Evolutionary conservation across 2,329 filamentous ascomycete genomes (phyloP).

Genomic region (Diaporthe vaccinii): DNA sequence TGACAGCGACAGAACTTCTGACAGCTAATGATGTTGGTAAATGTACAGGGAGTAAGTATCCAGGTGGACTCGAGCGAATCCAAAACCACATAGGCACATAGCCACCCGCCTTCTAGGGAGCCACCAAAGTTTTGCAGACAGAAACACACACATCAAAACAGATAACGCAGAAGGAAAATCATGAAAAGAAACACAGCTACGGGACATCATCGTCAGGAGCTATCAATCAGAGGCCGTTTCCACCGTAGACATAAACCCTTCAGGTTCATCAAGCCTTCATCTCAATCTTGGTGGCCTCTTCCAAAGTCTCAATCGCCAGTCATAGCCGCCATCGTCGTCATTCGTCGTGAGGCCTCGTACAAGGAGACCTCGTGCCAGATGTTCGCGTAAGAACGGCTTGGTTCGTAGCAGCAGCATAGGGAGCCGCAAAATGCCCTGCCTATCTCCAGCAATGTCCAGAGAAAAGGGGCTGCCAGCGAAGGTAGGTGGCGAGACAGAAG

Average conservation of each 20-base stretch:
- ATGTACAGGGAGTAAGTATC: slow-evolving; percentile 2
- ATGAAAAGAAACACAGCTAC: slow-evolving; percentile 15
- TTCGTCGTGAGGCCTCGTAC: not conserved
- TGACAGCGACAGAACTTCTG: slow-evolving; percentile 11
- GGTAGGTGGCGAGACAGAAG: not conserved
- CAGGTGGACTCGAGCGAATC: slow-evolving; percentile 16
- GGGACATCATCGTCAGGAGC: not conserved
- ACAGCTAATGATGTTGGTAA: not conserved
- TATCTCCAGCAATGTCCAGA: not conserved
- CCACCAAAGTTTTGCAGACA: not conserved
- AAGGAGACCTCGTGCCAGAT: not conserved
- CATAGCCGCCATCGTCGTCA: not conserved
- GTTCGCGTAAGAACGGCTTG: not conserved
- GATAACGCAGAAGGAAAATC: slow-evolving; percentile 1
- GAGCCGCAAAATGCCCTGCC: not conserved
- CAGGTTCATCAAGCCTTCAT: not conserved
- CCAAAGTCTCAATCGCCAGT: not conserved
- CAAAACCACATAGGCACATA: not conserved
- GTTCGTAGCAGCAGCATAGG: not conserved
- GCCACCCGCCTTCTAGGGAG: not conserved
- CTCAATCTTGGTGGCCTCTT: not conserved
- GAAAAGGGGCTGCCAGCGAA: not conserved
- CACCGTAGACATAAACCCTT: not conserved
- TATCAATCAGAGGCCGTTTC: not conserved
- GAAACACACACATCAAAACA: not conserved